Base-by-base conservation (phyloP, 2,329 filamentous ascomycete genomes). In the Xylariaceae sp. region DNA sequence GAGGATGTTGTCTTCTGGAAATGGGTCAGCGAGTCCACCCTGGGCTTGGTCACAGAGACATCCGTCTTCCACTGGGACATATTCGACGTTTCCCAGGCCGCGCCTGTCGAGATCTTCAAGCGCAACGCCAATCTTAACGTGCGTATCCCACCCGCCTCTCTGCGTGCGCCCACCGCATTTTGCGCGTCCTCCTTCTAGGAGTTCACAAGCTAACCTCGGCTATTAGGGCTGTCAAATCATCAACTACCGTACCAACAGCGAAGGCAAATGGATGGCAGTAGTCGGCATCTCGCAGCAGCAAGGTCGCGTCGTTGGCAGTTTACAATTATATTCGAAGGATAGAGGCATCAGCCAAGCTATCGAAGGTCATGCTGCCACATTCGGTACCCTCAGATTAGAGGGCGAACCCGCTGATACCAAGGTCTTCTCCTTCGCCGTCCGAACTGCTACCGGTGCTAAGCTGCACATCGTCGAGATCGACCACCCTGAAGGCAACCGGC, bases 1-100 rank as follows among this genome's bases (percentile, higher is more conserved):
- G 95, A 98, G 75, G 95, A 99, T 76, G 91, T 99, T 50, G 89
- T 95, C 60, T 99, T 96, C 82, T 99, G 95, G 96, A 96, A 96
- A 79, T 99, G 95, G 95, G 91, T 96, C 77, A 96, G 88, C 77
- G 91, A 96, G 68, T 89, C 84, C 56, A 90, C 88, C 60, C 79
- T 99, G 57, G 95, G 93, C 60, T 81, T 99, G 69, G 90, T 99
- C 63, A 98, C 93, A 62, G 92, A 96, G 57, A 89, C 84, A 62
- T 88, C 90, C 41, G 91, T 99, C 61, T 98, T 92, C 76, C 95
- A 99, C 79, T 99, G 95, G 95, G 91, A 99, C 73, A 91, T 99
- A 64, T 93, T 93, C 72, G 93, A 97, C 71, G 80, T 89, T 49
- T 83, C 85, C 61, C 91, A 96, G 74, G 81, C 88, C 56, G 82